Evolutionary conservation across 106 monocot species (phyloP).

Genomic region (Dendrobium officinale): DNA sequence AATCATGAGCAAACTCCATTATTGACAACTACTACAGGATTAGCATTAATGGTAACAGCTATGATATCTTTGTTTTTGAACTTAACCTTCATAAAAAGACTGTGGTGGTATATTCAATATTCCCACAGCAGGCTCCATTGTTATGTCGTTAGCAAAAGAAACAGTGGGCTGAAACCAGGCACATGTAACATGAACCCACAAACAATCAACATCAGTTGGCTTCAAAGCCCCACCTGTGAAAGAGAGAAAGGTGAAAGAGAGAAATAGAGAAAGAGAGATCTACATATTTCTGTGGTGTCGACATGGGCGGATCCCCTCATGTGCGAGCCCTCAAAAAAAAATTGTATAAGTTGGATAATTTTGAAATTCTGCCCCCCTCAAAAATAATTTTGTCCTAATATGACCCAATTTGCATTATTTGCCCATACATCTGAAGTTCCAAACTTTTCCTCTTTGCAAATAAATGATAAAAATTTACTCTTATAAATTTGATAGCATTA

Average conservation of each 20-base stretch:
- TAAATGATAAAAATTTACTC: too few relatives aligned
- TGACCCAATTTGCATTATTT: too few relatives aligned
- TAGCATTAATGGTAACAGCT: not conserved
- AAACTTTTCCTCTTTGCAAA: too few relatives aligned
- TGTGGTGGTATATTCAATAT: conserved; percentile 69
- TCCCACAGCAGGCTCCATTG: conserved; percentile 93
- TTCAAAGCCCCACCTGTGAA: conserved; percentile 81
- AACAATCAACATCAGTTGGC: conserved; percentile 70
- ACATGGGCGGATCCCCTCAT: too few relatives aligned
- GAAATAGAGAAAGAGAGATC: not conserved
- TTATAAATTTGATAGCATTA: too few relatives aligned
- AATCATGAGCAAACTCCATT: not conserved
- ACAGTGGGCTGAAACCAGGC: conserved; percentile 98
- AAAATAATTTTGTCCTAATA: too few relatives aligned
- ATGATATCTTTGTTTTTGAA: not conserved
- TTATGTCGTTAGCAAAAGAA: conserved; percentile 76
- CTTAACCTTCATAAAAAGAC: conserved; percentile 72
- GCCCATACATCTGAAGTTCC: too few relatives aligned
- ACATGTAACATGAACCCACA: conserved; percentile 98
- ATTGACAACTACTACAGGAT: not conserved
- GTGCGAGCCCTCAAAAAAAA: too few relatives aligned
- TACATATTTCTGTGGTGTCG: too few relatives aligned
- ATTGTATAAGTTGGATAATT: too few relatives aligned
- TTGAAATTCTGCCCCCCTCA: too few relatives aligned
- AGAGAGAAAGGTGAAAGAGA: not conserved